These are phyloP conservation scores for Aspergillus biplanus DNA, from an alignment of 495 filamentous ascomycete species.

Conservation along the genomic window DNA sequence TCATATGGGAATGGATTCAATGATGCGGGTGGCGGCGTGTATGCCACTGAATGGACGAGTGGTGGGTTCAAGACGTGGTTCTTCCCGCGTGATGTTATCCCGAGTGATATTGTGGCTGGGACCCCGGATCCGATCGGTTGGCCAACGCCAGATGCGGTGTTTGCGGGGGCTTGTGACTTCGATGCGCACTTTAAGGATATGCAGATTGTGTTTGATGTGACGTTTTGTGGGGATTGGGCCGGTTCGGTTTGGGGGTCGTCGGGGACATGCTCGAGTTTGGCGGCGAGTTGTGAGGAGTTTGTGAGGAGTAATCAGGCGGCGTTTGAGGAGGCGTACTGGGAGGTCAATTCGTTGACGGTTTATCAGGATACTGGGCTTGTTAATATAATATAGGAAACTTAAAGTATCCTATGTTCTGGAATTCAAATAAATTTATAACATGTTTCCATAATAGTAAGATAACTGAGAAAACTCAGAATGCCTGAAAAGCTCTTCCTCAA, in stretches of 20 bases:
- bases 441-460: no score
- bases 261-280: neutral
- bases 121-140: constrained; percentile 62
- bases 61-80: constrained; percentile 65
- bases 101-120: constrained; percentile 52
- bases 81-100: constrained; percentile 52
- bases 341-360: neutral
- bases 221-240: neutral
- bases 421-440: no score
- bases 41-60: constrained; percentile 65
- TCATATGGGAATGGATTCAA: constrained; percentile 66
- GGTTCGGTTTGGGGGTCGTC: neutral
- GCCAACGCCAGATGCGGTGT: constrained; percentile 61
- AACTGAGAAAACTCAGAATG: no score
- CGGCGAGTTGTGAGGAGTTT: neutral
- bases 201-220: constrained; percentile 51
- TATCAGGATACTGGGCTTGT: neutral
- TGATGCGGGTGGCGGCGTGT: constrained; percentile 58
- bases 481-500: no score
- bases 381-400: no score
- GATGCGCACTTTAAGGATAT: constrained; percentile 62
- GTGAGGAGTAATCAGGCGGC: neutral
- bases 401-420: no score
- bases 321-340: neutral
- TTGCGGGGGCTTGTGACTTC: constrained; percentile 63